Conservation (phyloP, 208 protist species). For the Herpetomonas samuelpessoai region DNA sequence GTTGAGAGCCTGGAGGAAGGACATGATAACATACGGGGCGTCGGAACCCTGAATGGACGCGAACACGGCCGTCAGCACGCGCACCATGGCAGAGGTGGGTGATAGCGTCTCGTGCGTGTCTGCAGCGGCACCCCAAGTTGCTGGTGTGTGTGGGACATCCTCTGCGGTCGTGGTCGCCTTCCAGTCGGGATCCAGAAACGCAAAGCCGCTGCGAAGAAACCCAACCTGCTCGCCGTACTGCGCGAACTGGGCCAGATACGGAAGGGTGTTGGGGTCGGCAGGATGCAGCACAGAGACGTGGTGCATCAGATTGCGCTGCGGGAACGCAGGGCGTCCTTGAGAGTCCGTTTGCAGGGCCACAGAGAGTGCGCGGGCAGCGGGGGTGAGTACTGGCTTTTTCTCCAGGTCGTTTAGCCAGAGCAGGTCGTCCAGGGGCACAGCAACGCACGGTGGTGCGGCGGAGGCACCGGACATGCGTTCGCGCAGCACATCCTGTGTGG, state of each 20-base stretch:
- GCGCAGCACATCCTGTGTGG: slow-evolving; percentile 4
- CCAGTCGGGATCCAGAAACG: slow-evolving; percentile 34
- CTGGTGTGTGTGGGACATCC: too few relatives aligned
- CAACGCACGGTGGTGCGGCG: slow-evolving; percentile 4
- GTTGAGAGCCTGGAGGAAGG: too few relatives aligned
- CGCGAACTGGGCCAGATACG: slow-evolving; percentile 13
- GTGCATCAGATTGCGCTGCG: slow-evolving; percentile 76
- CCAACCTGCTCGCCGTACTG: slow-evolving; percentile 13
- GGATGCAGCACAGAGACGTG: slow-evolving; percentile 65
- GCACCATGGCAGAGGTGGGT: too few relatives aligned
- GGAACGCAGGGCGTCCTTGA: slow-evolving; percentile 19
- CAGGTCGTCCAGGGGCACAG: slow-evolving; percentile 13
- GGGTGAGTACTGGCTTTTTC: slow-evolving; percentile 13
- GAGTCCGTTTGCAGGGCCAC: slow-evolving; percentile 2
- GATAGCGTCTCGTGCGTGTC: too few relatives aligned
- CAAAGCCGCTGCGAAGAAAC: slow-evolving; percentile 54
- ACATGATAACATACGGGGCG: too few relatives aligned
- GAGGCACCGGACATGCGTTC: slow-evolving; percentile 9
- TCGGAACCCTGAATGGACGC: too few relatives aligned
- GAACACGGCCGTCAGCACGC: too few relatives aligned
- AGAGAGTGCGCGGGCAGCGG: slow-evolving; percentile 13
- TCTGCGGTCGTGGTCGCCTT: neutral
- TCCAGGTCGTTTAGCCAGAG: slow-evolving; percentile 40
- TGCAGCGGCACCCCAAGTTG: too few relatives aligned
- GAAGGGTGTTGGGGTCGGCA: slow-evolving; percentile 7